Evolutionary conservation across 2,329 filamentous ascomycete species (phyloP).

Genomic region (Didymella exigua): DNA sequence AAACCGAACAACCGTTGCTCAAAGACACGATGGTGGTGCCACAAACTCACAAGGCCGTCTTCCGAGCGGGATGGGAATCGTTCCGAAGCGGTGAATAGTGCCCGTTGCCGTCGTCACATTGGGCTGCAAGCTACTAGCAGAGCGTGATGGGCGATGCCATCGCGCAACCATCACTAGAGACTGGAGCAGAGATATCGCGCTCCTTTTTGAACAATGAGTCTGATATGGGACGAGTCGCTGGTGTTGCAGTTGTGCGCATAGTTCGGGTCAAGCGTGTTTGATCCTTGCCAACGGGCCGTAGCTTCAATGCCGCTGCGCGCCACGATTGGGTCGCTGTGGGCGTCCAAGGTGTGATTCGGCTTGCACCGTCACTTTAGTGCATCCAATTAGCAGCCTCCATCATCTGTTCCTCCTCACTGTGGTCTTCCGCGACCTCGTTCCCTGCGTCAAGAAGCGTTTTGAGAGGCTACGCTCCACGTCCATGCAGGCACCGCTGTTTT

Average conservation of each 20-base stretch:
- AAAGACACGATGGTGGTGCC: constrained; percentile 32
- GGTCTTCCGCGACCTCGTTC: constrained; percentile 30
- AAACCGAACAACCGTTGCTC: constrained; percentile 24
- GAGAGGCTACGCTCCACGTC: constrained; percentile 35
- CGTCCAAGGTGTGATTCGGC: constrained; percentile 19
- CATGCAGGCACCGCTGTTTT: constrained; percentile 45
- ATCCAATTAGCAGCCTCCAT: constrained; percentile 24
- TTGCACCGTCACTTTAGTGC: constrained; percentile 15
- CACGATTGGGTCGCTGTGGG: constrained; percentile 9
- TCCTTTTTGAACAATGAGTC: constrained; percentile 7
- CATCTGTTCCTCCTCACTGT: constrained; percentile 25
- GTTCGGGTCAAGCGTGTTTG: constrained; percentile 19
- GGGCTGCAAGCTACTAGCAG: constrained; percentile 16
- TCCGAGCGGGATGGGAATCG: constrained; percentile 24
- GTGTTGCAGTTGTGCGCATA: constrained; percentile 15
- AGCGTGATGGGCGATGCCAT: constrained; percentile 9
- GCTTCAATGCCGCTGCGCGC: constrained; percentile 15
- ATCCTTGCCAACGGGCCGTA: constrained; percentile 36
- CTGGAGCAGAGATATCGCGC: constrained; percentile 5
- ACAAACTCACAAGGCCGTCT: constrained; percentile 31
- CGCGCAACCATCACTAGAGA: constrained; percentile 29
- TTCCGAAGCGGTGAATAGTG: constrained; percentile 21
- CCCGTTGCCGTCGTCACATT: constrained; percentile 10
- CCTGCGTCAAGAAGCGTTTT: constrained; percentile 28
- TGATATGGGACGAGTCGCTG: constrained; percentile 17